These are phyloP conservation scores for Phytophthora tentaculata DNA, from an alignment of 352 stramenopile species.

Conservation along the genomic window DNA sequence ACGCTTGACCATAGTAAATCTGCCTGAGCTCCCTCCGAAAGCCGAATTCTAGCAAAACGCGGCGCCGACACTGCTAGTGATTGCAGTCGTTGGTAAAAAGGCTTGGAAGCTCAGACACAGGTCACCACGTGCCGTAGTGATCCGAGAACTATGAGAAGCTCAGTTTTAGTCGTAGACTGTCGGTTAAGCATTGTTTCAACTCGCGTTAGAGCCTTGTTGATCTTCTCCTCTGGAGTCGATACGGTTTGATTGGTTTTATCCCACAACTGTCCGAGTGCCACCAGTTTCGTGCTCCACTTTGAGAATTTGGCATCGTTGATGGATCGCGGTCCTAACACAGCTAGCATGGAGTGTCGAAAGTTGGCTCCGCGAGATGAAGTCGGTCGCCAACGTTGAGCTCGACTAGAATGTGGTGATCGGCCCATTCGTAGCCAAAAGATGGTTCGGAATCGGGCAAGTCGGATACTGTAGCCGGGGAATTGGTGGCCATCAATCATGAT, in stretches of 20 bases:
- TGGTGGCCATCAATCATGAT: no score
- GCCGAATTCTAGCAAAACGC: no score
- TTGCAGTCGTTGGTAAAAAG: no score
- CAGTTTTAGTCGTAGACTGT: no score
- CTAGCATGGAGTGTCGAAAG: neutral
- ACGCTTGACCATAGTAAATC: no score
- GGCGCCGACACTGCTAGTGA: no score
- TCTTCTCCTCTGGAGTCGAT: neutral
- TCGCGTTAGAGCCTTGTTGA: neutral
- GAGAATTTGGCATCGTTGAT: neutral
- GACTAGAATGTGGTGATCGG: neutral
- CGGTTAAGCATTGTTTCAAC: no score
- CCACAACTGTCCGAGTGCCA: neutral
- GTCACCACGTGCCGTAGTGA: no score
- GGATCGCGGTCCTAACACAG: neutral
- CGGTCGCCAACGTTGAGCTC: neutral
- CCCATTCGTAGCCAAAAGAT: neutral
- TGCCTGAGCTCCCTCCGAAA: no score
- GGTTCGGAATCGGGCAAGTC: neutral
- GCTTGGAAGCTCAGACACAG: no score
- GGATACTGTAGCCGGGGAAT: neutral
- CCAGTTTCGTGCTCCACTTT: neutral
- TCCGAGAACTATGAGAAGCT: no score
- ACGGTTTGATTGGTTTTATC: neutral
- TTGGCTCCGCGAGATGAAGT: neutral